These are phyloP conservation scores for Rhodocollybia butyracea DNA, from an alignment of 768 basidiomycete species.

Conservation along the genomic window DNA sequence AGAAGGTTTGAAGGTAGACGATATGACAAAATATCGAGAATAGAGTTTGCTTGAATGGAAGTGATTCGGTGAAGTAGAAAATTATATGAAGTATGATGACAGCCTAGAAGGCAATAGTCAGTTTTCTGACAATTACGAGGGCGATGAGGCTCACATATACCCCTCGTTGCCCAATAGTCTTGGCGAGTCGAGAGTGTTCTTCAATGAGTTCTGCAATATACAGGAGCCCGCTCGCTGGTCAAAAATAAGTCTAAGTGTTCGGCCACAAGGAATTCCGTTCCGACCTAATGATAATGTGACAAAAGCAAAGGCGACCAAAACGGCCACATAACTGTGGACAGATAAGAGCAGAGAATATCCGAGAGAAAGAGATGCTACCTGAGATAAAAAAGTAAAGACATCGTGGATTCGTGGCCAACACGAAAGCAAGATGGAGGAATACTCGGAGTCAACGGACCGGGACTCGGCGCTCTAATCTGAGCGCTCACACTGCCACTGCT, in stretches of 20 bases:
- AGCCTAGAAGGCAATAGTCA: slow-evolving; percentile 39
- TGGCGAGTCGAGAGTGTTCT: slow-evolving; percentile 83
- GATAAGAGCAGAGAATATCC: not conserved
- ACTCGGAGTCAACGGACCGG: not conserved
- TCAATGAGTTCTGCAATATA: slow-evolving; percentile 96
- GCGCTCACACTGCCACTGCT: not conserved
- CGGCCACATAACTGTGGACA: slow-evolving; percentile 63
- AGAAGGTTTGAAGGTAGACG: slow-evolving; percentile 93
- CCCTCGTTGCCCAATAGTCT: slow-evolving; percentile 76
- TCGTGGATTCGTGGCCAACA: too few species aligned
- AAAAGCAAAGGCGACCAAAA: slow-evolving; percentile 77
- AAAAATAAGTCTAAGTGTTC: not conserved
- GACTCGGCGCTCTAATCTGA: too few species aligned
- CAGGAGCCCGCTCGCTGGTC: slow-evolving; percentile 83
- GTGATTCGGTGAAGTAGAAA: slow-evolving; percentile 75
- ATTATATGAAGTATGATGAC: slow-evolving; percentile 77
- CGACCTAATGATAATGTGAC: slow-evolving; percentile 88
- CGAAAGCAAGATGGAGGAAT: too few species aligned
- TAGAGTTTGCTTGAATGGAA: slow-evolving; percentile 69
- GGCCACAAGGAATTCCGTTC: slow-evolving; percentile 15
- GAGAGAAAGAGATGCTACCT: slow-evolving; percentile 40
- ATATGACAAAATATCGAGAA: slow-evolving; percentile 86
- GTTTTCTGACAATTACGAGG: not conserved
- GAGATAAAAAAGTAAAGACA: slow-evolving; percentile 59
- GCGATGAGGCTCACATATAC: slow-evolving; percentile 69